Percentiles rank a stretch among this genome's conserved stretches.
Conservation (phyloP, 2,329 filamentous ascomycete species). For the Plenodomus tracheiphilus region DNA sequence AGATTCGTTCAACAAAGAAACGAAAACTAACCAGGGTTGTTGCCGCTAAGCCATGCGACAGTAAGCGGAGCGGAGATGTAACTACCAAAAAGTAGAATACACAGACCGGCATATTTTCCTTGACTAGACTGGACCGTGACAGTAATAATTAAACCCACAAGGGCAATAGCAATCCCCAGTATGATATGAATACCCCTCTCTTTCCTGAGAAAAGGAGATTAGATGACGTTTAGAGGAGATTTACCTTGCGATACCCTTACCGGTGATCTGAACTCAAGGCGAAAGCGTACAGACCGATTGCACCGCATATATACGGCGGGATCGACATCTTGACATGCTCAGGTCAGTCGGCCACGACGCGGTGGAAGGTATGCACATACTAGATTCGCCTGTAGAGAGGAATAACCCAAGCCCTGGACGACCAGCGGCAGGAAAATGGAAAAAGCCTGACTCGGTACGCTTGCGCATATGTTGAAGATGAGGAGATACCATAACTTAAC, state of each 20-base stretch:
- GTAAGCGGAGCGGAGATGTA: conserved; percentile 29
- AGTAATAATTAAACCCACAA: conserved; percentile 30
- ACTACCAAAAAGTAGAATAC: conserved; percentile 27
- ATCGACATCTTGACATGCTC: conserved; percentile 45
- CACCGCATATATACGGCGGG: conserved; percentile 53
- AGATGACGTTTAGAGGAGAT: not conserved
- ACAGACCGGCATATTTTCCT: conserved; percentile 21
- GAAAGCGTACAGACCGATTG: conserved; percentile 50
- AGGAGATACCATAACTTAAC: conserved; percentile 29
- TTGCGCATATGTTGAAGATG: conserved; percentile 49
- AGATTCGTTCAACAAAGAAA: too few species aligned
- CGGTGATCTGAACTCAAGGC: conserved; percentile 50
- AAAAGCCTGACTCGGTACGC: conserved; percentile 43
- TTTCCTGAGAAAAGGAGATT: conserved; percentile 2
- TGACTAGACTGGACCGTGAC: conserved; percentile 9
- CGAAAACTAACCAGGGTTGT: conserved; percentile 23
- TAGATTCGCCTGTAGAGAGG: conserved; percentile 21
- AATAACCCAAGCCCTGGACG: conserved; percentile 41
- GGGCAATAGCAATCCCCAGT: conserved; percentile 49
- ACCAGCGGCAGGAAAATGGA: conserved; percentile 54
- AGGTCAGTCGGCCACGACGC: too few species aligned
- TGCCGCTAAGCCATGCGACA: conserved; percentile 27
- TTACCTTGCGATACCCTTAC: conserved; percentile 1
- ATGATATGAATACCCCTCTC: conserved; percentile 47
- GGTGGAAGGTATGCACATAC: conserved; percentile 1